Conservation (phyloP, 768 basidiomycete species). For the Porphyrellus cyaneotinctus region DNA sequence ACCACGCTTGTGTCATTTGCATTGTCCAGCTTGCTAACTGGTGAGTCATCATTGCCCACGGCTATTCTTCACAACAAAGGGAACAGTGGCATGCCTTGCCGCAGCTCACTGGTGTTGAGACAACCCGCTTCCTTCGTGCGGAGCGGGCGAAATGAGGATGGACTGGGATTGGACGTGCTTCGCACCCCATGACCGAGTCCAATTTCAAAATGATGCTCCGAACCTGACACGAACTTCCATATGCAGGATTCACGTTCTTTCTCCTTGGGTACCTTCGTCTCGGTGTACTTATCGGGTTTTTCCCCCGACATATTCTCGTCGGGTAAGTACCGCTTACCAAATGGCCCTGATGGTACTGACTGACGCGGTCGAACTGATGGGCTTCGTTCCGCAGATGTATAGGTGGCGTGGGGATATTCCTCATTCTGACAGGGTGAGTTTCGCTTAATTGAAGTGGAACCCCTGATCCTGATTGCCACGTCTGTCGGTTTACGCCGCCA, state of each 20-base stretch:
- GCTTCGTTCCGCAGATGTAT: conserved; percentile 52
- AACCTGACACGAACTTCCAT: not conserved
- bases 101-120: not conserved
- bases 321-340: conserved; percentile 48
- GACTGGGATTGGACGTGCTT: not conserved
- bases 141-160: not conserved
- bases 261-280: conserved; percentile 80
- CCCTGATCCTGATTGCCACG: not conserved
- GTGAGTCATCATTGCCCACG: conserved; percentile 34
- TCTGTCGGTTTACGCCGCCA: not conserved
- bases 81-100: not conserved
- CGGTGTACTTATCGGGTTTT: conserved; percentile 88
- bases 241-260: conserved; percentile 61
- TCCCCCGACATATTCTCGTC: conserved; percentile 95
- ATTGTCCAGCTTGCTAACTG: conserved; percentile 83
- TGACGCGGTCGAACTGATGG: not conserved
- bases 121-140: not conserved
- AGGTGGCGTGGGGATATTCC: conserved; percentile 92
- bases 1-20: conserved; percentile 90
- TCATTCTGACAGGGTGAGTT: conserved; percentile 80
- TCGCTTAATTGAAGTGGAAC: not conserved
- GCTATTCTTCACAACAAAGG: not conserved
- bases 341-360: not conserved
- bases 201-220: conserved; percentile 12
- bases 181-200: not conserved